Evolutionary conservation across 176 grass and related monocot species (phyloP).

Genomic region (Carex kokanica): DNA sequence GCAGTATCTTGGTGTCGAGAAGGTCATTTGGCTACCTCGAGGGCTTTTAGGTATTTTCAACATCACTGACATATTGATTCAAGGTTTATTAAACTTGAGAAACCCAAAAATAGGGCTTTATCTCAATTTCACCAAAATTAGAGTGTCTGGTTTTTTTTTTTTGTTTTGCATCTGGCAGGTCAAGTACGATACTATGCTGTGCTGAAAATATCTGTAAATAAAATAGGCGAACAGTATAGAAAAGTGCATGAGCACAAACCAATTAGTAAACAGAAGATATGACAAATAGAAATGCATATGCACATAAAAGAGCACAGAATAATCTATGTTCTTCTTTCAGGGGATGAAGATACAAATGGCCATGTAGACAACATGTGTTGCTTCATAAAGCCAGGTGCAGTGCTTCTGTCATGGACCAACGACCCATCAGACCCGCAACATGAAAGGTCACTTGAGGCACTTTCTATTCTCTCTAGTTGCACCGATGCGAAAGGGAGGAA

Average conservation of each 20-base stretch:
- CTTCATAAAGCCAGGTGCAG: constrained; percentile 66
- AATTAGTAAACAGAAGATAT: not conserved
- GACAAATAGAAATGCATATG: not conserved
- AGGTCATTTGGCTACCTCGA: constrained; percentile 86
- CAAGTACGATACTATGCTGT: not conserved
- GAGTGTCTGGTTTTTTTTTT: not conserved
- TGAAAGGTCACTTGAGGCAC: constrained; percentile 71
- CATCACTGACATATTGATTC: not conserved
- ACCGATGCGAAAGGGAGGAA: constrained; percentile 54
- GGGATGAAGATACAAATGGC: constrained; percentile 87
- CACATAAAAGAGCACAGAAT: not conserved
- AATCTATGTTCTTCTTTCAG: constrained; percentile 31
- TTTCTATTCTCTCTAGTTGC: constrained; percentile 39
- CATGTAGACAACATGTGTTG: constrained; percentile 89
- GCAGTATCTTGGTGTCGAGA: constrained; percentile 67
- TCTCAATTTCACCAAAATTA: not conserved
- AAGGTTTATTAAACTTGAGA: not conserved
- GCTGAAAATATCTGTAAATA: not conserved
- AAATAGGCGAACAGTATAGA: not conserved
- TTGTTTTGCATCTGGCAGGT: not conserved
- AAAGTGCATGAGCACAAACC: not conserved
- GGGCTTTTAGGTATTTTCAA: constrained; percentile 67
- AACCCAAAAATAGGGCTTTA: not conserved
- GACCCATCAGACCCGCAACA: constrained; percentile 68
- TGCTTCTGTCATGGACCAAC: constrained; percentile 78